Evolutionary conservation across 768 basidiomycete species (phyloP).

Genomic region (Tephrocybe rancida): DNA sequence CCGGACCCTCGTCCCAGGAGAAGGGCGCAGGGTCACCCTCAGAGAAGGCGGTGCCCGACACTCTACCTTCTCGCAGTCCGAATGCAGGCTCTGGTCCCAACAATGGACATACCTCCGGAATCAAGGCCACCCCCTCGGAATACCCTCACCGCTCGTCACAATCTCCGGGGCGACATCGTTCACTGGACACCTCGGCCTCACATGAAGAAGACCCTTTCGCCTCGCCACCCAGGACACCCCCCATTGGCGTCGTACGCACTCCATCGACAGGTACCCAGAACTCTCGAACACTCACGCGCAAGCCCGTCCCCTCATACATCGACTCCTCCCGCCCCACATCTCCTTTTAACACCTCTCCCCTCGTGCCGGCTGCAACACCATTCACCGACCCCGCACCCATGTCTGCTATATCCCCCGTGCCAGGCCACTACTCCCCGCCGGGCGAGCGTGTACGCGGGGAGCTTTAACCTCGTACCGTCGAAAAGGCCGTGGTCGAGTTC

Average conservation of each 20-base stretch:
- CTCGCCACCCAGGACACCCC: not conserved
- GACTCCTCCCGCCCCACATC: constrained; percentile 4
- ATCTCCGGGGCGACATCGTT: constrained; percentile 1
- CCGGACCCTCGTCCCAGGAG: constrained; percentile 16
- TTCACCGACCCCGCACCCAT: constrained; percentile 1
- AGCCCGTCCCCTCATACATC: constrained; percentile 22
- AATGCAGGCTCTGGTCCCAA: not conserved
- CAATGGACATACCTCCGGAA: constrained; percentile 1
- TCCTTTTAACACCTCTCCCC: not conserved
- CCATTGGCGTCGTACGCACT: not conserved
- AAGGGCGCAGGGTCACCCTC: constrained; percentile 16
- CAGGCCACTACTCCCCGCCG: constrained; percentile 19
- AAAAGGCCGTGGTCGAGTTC: constrained; percentile 10
- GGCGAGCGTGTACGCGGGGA: constrained; percentile 19
- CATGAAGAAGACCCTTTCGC: constrained; percentile 7
- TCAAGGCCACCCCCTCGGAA: not conserved
- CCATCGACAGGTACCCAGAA: constrained; percentile 1
- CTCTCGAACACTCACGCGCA: constrained; percentile 19
- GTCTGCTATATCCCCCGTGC: not conserved
- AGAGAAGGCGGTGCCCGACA: constrained; percentile 11
- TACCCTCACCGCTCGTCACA: constrained; percentile 5
- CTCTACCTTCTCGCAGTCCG: constrained; percentile 4
- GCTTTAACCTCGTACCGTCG: constrained; percentile 6
- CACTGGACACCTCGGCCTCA: constrained; percentile 9
- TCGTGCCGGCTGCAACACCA: not conserved